Conservation (phyloP, 2,329 filamentous ascomycete genomes). For the Phyllosticta citrichinensis region DNA sequence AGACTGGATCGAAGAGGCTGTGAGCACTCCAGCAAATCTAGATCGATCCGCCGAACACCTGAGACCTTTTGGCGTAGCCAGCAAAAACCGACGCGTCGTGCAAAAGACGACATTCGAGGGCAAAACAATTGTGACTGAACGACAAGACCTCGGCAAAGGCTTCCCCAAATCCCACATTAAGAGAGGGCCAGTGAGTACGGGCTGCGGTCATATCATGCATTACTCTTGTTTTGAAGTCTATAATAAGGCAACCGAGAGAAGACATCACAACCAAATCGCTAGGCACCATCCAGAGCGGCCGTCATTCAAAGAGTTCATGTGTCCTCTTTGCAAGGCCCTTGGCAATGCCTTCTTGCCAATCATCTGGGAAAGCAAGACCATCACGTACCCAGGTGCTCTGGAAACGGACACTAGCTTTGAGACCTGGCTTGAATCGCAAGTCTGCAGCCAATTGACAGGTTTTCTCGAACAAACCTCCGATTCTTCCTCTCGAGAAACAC, state of each 20-base stretch:
- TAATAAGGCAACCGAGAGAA: constrained; percentile 68
- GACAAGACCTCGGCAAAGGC: constrained; percentile 78
- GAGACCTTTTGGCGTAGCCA: constrained; percentile 82
- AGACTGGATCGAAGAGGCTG: constrained; percentile 76
- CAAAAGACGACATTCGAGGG: constrained; percentile 67
- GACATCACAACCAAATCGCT: constrained; percentile 87
- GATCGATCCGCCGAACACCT: constrained; percentile 76
- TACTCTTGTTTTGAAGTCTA: constrained; percentile 92
- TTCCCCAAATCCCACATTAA: constrained; percentile 61
- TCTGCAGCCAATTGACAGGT: constrained; percentile 39
- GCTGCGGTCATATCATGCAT: constrained; percentile 98
- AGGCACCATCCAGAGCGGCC: constrained; percentile 83
- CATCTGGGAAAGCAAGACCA: constrained; percentile 86
- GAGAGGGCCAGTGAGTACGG: constrained; percentile 72
- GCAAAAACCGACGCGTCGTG: constrained; percentile 70
- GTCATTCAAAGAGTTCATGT: constrained; percentile 79
- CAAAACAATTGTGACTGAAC: constrained; percentile 59
- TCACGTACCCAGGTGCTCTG: constrained; percentile 68
- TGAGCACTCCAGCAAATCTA: constrained; percentile 66
- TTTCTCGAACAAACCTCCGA: constrained; percentile 39
- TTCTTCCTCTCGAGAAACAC: constrained; percentile 15
- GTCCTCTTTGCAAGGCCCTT: constrained; percentile 89
- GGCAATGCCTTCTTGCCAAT: constrained; percentile 93
- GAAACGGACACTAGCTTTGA: constrained; percentile 49
- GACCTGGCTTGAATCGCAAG: constrained; percentile 55